Base-by-base conservation (phyloP, 345 rosid species). In the Euphorbia tirucalli region DNA sequence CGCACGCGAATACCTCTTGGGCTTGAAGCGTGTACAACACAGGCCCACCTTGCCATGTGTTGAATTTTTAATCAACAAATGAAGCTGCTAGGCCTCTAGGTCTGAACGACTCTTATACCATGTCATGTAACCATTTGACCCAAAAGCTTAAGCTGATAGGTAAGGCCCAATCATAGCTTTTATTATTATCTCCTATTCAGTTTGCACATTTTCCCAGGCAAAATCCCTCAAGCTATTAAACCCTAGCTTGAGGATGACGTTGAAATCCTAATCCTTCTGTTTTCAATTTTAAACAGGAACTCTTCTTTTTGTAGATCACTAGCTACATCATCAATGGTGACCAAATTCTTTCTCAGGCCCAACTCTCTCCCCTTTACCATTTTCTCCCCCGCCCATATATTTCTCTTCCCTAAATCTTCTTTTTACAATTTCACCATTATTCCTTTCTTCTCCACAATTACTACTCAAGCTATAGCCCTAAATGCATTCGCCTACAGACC, bases 401-500 rank as follows among this genome's bases (percentile, higher is more conserved):
- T 80, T 72, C 67, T 81, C 57, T 58, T 77, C 82, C 73, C 77
- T 14, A 87, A 75, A 61, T 69, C 81, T 71, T 73, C 61, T 62
- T 31, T 22, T 39, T 48, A 50, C 25, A 66, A 49, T 6, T 61
- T 37, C 63, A 72, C 72, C 27, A 1, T 46, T 41, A 22, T 81
- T 76, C 73, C 81, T 60, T 77, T 68, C 71, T 71, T 74, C 83
- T 78, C 82, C 68, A 8, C 70, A 31, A 9, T 41, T 41, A 41
- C 63, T 43, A 8, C 76, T 21, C 59, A 37, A 15, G 65, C 39
- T 19, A 75, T 77, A 37, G 10, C 69, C 54, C 25, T 2, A 0
- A 24, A 71, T 35, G 10, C 75, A 30, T 69, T 81, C 31, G 83
- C 86, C 2, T 91, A 93, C 60, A 96, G 96, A 7, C 97, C 97